Evolutionary conservation across 2,329 filamentous ascomycete genomes (phyloP), one percentile per base, ranked within the genome.

Genomic region (Rhynchosporium secalis): DNA sequence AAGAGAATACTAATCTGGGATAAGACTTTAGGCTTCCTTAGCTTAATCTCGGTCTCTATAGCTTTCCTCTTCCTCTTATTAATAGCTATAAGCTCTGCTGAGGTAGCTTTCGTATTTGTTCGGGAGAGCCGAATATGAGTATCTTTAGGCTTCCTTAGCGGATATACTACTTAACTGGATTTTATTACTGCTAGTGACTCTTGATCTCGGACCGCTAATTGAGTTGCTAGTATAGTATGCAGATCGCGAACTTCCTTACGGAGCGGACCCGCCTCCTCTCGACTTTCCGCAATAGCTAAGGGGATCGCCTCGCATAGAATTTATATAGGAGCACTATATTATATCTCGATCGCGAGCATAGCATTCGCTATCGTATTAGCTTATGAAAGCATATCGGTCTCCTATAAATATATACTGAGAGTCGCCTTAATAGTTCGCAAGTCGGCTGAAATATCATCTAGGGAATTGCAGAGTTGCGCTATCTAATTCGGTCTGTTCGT

Each of bases 361-460:
- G 52, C n/a, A 56, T 43, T 46, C 33, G 20, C 48, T 31, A 43
- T 49, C 3, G 51, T 52, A 29, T 29, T n/a, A 29, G 41, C 43
- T n/a, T 51, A 8, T 2, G 29, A 48, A 48, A 36, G 51, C 4
- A n/a, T 15, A 36, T 61, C 47, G 40, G n/a, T n/a, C n/a, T n/a
- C n/a, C n/a, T n/a, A n/a, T n/a, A n/a, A 48, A 36, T 43, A 31
- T 57, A 10, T 57, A 20, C 48, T 33, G 13, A 61, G 59, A 52
- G 52, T 51, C 33, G 47, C 38, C 59, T 61, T 61, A 5, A 61
- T 33, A 47, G 29, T 57, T 36, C 38, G 47, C 31, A 61, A 51
- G 38, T 61, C 52, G 36, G 41, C 52, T 49, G 36, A 61, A 61
- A 61, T 61, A 43, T 57, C 12, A 57, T 57, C 41, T 4, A 61